Evolutionary conservation across 2,329 filamentous ascomycete species (phyloP).

Genomic region (Fusarium abutilonis): DNA sequence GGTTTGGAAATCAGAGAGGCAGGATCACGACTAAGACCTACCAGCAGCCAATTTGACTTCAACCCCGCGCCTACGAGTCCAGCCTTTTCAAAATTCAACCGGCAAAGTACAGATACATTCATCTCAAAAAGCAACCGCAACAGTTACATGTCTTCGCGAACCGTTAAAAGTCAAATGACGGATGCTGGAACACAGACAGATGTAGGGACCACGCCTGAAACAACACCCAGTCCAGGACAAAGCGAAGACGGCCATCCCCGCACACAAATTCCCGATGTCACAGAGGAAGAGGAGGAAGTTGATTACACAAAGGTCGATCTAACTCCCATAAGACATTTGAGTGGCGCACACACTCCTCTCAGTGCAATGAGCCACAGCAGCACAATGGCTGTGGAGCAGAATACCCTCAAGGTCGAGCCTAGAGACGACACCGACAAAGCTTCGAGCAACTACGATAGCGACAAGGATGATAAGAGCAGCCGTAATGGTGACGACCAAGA

Average conservation of each 20-base stretch:
- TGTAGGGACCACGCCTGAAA: conserved; percentile 62
- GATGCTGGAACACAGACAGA: conserved; percentile 73
- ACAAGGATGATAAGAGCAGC: conserved; percentile 41
- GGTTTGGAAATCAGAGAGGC: conserved; percentile 91
- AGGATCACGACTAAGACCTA: conserved; percentile 74
- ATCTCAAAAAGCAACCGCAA: conserved; percentile 70
- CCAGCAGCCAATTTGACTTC: conserved; percentile 85
- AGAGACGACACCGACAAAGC: conserved; percentile 42
- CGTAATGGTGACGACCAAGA: conserved; percentile 44
- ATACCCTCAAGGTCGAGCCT: conserved; percentile 38
- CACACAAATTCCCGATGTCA: conserved; percentile 51
- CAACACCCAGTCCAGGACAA: conserved; percentile 63
- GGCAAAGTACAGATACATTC: conserved; percentile 76
- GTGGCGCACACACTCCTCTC: conserved; percentile 43
- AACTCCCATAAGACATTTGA: conserved; percentile 59
- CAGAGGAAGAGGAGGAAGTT: conserved; percentile 63
- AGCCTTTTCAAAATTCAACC: conserved; percentile 64
- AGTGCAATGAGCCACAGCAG: conserved; percentile 39
- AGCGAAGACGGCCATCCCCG: conserved; percentile 63
- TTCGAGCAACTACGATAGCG: conserved; percentile 41
- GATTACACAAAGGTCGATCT: conserved; percentile 70
- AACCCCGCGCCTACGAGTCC: conserved; percentile 81
- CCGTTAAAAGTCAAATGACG: conserved; percentile 75
- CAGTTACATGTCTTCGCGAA: conserved; percentile 79
- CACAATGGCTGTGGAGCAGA: conserved; percentile 34